These are phyloP conservation scores for Melampsora americana DNA, from an alignment of 1,284 basidiomycete genomes.

Conservation along the genomic window DNA sequence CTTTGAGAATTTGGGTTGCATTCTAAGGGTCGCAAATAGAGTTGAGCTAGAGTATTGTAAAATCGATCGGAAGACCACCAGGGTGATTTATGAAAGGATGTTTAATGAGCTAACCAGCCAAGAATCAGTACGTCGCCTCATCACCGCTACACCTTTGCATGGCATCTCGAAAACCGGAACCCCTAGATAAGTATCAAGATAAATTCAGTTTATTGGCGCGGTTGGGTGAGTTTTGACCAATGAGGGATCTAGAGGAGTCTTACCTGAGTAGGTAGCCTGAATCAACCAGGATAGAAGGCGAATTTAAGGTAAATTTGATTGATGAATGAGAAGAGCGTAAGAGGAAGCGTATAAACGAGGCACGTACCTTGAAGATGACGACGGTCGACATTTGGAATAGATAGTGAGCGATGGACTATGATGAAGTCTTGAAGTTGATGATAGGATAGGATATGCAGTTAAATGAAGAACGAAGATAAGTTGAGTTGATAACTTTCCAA, in stretches of 20 bases:
- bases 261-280: constrained; percentile 2
- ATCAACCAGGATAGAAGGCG: background rate
- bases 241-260: background rate
- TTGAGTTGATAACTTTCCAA: too few relatives aligned
- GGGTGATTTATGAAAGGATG: background rate
- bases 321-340: background rate
- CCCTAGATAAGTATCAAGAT: constrained; percentile 12
- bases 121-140: constrained; percentile 89
- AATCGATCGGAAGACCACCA: background rate
- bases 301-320: background rate
- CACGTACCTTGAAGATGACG: background rate
- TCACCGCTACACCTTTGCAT: constrained; percentile 90
- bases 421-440: background rate
- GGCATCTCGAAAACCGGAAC: constrained; percentile 50
- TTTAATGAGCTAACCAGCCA: constrained; percentile 63
- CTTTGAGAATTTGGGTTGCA: constrained; percentile 98
- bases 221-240: background rate
- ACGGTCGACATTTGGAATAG: constrained; percentile 1
- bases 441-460: background rate
- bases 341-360: background rate
- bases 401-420: background rate
- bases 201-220: background rate
- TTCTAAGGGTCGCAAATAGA: constrained; percentile 58
- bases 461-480: background rate
- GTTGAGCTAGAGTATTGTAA: background rate